Conservation (phyloP, 345 rosid species). For the Citrus glauca region DNA sequence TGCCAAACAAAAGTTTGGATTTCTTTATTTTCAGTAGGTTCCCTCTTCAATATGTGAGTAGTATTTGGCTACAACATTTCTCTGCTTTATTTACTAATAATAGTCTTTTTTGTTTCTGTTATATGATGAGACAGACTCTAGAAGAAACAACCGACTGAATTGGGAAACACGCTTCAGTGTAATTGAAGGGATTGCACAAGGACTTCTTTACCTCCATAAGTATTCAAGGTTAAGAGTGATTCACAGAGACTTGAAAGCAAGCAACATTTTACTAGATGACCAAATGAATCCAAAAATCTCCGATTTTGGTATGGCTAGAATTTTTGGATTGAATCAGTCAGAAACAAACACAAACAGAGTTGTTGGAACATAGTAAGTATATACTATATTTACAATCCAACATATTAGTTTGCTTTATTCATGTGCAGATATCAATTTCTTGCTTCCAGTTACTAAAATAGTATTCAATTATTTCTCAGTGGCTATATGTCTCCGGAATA, state of each 20-base stretch:
- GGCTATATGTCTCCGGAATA: conserved; percentile 23
- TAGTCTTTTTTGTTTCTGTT: not conserved
- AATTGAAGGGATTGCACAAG: conserved; percentile 14
- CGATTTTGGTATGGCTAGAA: conserved; percentile 9
- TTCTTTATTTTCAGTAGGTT: not conserved
- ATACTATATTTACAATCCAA: not conserved
- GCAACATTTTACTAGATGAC: conserved; percentile 13
- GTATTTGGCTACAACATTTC: not conserved
- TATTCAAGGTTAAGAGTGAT: conserved; percentile 10
- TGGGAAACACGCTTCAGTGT: conserved; percentile 1
- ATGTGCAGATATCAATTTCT: no score
- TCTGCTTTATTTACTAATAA: not conserved
- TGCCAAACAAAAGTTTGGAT: conserved; percentile 4
- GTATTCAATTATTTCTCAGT: not conserved
- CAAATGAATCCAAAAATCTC: conserved; percentile 13
- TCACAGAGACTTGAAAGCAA: conserved; percentile 10
- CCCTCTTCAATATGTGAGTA: not conserved
- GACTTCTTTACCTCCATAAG: conserved; percentile 10
- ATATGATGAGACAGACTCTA: not conserved
- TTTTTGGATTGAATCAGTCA: not conserved
- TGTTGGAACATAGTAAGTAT: not conserved
- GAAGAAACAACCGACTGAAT: not conserved
- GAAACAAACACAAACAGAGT: not conserved
- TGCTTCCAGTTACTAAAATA: not conserved
- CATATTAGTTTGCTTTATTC: not conserved